phyloP scores from a whole-genome alignment of 352 stramenopile species.

The Globisporangium splendens region DNA sequence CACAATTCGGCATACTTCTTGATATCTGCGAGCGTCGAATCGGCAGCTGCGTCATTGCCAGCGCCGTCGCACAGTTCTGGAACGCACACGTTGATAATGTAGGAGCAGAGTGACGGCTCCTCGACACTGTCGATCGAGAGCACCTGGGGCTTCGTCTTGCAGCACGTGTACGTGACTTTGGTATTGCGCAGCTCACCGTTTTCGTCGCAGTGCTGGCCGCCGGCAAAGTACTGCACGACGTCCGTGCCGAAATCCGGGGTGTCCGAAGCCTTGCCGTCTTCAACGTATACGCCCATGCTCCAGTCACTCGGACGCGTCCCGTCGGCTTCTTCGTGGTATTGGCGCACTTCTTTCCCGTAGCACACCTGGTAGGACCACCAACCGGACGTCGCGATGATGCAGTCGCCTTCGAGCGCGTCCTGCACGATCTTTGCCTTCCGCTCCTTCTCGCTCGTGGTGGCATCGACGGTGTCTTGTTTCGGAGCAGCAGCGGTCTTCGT shows the following conservation, averaged over 20 bases:
- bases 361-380: conserved; percentile 88
- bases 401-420: conserved; percentile 41
- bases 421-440: conserved; percentile 42
- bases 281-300: conserved; percentile 76
- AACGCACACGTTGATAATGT: conserved; percentile 79
- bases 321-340: conserved; percentile 78
- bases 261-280: conserved; percentile 23
- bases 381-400: conserved; percentile 49
- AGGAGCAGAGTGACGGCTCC: conserved; percentile 79
- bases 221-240: conserved; percentile 68
- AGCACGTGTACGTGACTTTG: conserved; percentile 77
- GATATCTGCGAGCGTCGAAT: conserved; percentile 17
- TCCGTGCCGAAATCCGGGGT: conserved; percentile 26
- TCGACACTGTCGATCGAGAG: conserved; percentile 69
- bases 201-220: conserved; percentile 81
- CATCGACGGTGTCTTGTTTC: conserved; percentile 31
- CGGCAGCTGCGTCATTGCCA: conserved; percentile 21
- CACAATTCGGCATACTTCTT: conserved; percentile 44
- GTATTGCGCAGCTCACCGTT: conserved; percentile 71
- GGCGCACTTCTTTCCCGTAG: conserved; percentile 76
- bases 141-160: conserved; percentile 49
- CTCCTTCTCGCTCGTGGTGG: conserved; percentile 26
- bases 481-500: conserved; percentile 13
- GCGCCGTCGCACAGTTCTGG: conserved; percentile 56
- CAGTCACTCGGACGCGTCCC: conserved; percentile 70